phyloP scores from a whole-genome alignment of 164 flowering plant species.

The Houttuynia cordata region DNA sequence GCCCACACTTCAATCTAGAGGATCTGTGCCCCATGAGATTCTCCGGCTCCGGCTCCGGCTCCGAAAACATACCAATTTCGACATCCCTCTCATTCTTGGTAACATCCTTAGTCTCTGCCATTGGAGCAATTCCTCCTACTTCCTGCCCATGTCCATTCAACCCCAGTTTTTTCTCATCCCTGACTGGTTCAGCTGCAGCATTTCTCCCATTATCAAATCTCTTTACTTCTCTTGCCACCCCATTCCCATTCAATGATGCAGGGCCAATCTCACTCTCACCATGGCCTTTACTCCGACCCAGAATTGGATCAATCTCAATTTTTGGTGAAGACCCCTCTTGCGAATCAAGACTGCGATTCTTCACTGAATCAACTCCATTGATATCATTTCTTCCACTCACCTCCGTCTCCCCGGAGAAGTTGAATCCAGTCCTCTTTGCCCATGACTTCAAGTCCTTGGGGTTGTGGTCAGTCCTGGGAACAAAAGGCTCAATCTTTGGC shows the following conservation, averaged over 20 bases:
- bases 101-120: slow-evolving; percentile 29
- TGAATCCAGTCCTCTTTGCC: slow-evolving; percentile 89
- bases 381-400: slow-evolving; percentile 10
- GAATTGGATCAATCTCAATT: slow-evolving; percentile 68
- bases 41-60: slow-evolving; percentile 28
- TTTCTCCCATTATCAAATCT: slow-evolving; percentile 27
- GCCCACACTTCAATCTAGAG: slow-evolving; percentile 37
- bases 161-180: background rate
- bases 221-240: background rate
- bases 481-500: slow-evolving; percentile 56
- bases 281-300: slow-evolving; percentile 28
- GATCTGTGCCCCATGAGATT: slow-evolving; percentile 23
- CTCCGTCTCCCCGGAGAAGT: slow-evolving; percentile 45
- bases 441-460: slow-evolving; percentile 80
- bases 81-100: slow-evolving; percentile 19
- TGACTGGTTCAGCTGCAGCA: slow-evolving; percentile 11
- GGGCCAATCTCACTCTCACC: slow-evolving; percentile 17
- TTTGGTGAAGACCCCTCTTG: slow-evolving; percentile 46
- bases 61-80: slow-evolving; percentile 24
- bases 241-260: slow-evolving; percentile 17
- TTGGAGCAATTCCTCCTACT: slow-evolving; percentile 11
- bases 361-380: slow-evolving; percentile 41
- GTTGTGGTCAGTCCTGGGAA: slow-evolving; percentile 48
- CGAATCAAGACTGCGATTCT: slow-evolving; percentile 12
- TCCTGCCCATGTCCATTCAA: slow-evolving; percentile 14